Evolutionary conservation across 306 rosid species (phyloP).

Genomic region (Sicyos edulis): DNA sequence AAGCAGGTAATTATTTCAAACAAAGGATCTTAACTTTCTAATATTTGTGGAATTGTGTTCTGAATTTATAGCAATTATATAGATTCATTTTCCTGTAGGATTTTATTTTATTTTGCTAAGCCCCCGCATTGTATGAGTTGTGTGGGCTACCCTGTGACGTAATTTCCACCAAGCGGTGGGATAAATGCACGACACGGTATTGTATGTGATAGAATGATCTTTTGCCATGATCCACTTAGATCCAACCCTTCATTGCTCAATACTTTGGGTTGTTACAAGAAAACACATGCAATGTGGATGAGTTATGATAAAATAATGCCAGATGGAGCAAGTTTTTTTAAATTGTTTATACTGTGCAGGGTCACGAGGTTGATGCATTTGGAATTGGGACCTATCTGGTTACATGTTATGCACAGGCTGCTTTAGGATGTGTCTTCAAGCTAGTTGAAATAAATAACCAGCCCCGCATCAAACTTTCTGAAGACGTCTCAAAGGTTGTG

Average conservation of each 20-base stretch:
- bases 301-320: background rate
- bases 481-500: constrained; percentile 93
- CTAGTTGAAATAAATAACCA: constrained; percentile 91
- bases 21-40: background rate
- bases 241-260: too few species aligned
- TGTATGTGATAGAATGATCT: too few species aligned
- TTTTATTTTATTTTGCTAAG: too few species aligned
- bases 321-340: background rate
- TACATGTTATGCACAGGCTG: constrained; percentile 97
- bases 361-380: constrained; percentile 94
- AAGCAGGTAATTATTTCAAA: constrained; percentile 60
- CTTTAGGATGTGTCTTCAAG: constrained; percentile 96
- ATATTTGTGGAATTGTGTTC: background rate
- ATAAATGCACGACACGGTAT: too few species aligned
- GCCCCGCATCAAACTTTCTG: constrained; percentile 97
- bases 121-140: too few species aligned
- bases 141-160: too few species aligned
- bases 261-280: background rate
- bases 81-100: background rate
- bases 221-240: background rate
- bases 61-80: background rate
- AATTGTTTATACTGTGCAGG: constrained; percentile 39
- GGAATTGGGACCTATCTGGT: constrained; percentile 97
- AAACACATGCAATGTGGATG: background rate
- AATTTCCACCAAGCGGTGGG: too few species aligned